Percentiles rank a stretch among this genome's conserved stretches.
phyloP scores from a whole-genome alignment of 2,329 filamentous ascomycete species.

The Cephalotrichum gorgonifer region DNA sequence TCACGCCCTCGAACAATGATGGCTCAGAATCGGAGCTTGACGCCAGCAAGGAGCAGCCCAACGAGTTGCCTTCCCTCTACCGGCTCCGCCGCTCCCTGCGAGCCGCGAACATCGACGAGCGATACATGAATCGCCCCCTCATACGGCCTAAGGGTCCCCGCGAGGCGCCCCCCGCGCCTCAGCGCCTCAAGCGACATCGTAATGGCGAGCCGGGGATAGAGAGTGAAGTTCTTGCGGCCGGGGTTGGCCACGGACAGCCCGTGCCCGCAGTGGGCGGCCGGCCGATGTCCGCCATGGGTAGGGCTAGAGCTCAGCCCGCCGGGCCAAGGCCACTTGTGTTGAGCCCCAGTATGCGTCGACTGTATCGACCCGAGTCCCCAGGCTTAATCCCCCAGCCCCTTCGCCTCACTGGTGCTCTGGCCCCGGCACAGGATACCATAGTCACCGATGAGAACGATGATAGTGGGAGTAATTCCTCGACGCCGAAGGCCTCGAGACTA shows the following conservation, averaged over 20 bases:
- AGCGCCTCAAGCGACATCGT: not conserved
- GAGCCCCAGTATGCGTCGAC: not conserved
- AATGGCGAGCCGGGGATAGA: not conserved
- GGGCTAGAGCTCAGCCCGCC: too few species aligned
- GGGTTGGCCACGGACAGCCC: too few species aligned
- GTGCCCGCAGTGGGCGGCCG: too few species aligned
- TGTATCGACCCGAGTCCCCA: not conserved
- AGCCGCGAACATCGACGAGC: not conserved
- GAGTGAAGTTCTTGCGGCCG: too few species aligned
- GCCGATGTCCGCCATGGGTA: too few species aligned
- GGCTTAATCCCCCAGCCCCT: too few species aligned
- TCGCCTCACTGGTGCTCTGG: not conserved
- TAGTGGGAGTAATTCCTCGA: not conserved
- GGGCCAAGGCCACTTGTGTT: not conserved
- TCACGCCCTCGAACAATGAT: not conserved
- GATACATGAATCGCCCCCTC: conserved; percentile 1
- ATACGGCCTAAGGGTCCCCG: not conserved
- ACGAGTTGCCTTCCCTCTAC: not conserved
- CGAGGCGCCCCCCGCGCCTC: not conserved
- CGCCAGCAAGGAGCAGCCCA: not conserved
- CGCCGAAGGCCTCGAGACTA: not conserved
- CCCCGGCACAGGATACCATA: not conserved
- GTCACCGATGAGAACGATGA: not conserved
- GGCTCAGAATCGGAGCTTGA: too few species aligned
- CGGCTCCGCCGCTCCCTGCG: not conserved